Evolutionary conservation across 768 basidiomycete species (phyloP), one percentile per base, ranked within the genome.

Genomic region (Lactifluus echinatus): DNA sequence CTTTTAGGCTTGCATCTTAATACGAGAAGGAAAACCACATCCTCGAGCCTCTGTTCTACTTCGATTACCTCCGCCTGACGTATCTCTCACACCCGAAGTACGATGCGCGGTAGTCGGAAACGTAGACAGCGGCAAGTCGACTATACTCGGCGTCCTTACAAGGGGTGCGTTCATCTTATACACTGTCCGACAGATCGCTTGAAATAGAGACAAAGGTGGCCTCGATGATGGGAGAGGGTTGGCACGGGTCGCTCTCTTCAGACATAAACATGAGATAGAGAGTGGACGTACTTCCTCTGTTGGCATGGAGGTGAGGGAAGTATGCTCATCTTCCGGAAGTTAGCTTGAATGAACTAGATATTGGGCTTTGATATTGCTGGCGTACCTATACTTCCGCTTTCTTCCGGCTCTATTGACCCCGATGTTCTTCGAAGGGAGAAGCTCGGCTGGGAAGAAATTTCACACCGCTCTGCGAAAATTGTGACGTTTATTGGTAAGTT

Each of bases 241-340:
- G 49, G 87, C 88, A 0, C 87, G 95, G 51, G 87, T 97, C 4
- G 84, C 85, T 3, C 74, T 99, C 8, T 98, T 98, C 71, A 78
- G 95, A 53, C 96, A 99, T 69, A 96, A 97, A 69, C 96, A 99
- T 66, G 96, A 99, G 71, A 76, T 97, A 52, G 96, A 98, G 73
- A 93, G 88, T 19, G 95, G 95, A 6, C 76, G 96, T 50, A 99
- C 96, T 0, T 93, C 89, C 23, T 92, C 89, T 59, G 91, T 98
- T 42, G 96, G 96, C 21, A 94, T 96, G 86, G 96, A 99, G 79
- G 92, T 93, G 60, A 56, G 76, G 57, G 17, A 37, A 33, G 21
- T 4, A 17, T 46, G n/a, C 21, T 29, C 19, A 2, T 21, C 48
- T 45, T 43, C 17, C 7, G 12, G 24, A 34, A 53, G 23, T 12